Conservation (phyloP, 2,329 filamentous ascomycete species). For the Phoma sp. region DNA sequence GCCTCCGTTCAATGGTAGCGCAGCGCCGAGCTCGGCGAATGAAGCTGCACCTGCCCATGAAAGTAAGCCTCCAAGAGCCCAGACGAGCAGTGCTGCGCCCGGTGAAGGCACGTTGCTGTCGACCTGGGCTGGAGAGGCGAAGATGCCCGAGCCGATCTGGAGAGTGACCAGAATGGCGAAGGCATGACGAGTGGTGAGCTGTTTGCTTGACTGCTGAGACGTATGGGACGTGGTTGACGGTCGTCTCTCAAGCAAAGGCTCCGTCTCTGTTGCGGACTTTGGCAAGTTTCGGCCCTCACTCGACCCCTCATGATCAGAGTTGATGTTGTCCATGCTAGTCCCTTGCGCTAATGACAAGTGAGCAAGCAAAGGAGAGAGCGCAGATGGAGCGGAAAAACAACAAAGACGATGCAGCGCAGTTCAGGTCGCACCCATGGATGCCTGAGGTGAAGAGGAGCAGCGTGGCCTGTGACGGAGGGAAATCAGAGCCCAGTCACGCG, state of each 20-base stretch:
- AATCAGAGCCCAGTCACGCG: background rate
- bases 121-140: constrained; percentile 68
- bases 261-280: constrained; percentile 29
- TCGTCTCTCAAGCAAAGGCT: constrained; percentile 35
- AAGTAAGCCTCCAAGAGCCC: constrained; percentile 66
- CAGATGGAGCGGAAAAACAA: background rate
- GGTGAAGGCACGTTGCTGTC: constrained; percentile 69
- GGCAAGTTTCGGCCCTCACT: constrained; percentile 16
- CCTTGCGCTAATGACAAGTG: background rate
- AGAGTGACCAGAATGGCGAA: constrained; percentile 69
- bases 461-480: background rate
- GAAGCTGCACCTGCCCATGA: constrained; percentile 70
- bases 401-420: background rate
- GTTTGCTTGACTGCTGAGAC: constrained; percentile 26
- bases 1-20: constrained; percentile 68
- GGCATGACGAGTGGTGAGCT: constrained; percentile 47
- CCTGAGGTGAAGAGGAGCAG: background rate
- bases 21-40: constrained; percentile 68
- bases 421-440: background rate
- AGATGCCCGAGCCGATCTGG: constrained; percentile 69
- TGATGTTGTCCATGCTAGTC: constrained; percentile 9
- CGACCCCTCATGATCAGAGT: constrained; percentile 3
- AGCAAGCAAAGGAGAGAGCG: background rate
- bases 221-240: constrained; percentile 21
- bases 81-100: constrained; percentile 63